Base-by-base conservation (phyloP, 495 filamentous ascomycete genomes). In the Penicillium robsamsonii region DNA sequence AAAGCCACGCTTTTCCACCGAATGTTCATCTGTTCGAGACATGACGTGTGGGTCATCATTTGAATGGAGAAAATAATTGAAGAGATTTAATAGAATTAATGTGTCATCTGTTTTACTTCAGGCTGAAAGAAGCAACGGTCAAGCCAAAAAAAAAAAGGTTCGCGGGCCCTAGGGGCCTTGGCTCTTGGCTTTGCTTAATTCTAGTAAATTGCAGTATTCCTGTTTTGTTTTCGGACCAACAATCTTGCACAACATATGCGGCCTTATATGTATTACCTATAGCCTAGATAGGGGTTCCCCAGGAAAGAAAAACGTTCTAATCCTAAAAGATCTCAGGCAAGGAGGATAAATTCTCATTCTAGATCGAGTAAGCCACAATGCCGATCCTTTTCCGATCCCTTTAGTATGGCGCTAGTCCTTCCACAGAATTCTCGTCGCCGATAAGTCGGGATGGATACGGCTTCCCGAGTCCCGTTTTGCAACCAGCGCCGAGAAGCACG, bases 391-490 rank as follows among this genome's bases (percentile, higher is more conserved):
- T 29, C 45, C 45, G 45, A 47, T 47, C 49, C 22, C 40, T 41
- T 51, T 51, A 51, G 49, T 9, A 24, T 22, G 49, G 9, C 49
- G 31, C 49, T 51, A 51, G 49, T 29, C 27, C 29, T 33, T 31
- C 18, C 10, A 20, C 45, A 27, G 45, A 13, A n/a, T 49, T 33
- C 38, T 42, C 37, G 17, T 46, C 38, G 37, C 50, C 50, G 50
- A 52, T 5, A 20, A 13, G 11, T 61, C 51, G 55, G 61, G 52
- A 58, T 52, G 54, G 49, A 53, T 47, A 63, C 63, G 60, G 60
- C 50, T 55, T 66, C 63, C 63, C 60, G 63, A 66, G 42, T 37
- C 29, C 38, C 42, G 48, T 22, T 46, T 41, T 18, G n/a, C 27
- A 13, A 50, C 20, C 27, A 42, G 20, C 44, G 25, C 37, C 35